Conservation (phyloP, 164 flowering plant genomes). For the Annona cherimola region DNA sequence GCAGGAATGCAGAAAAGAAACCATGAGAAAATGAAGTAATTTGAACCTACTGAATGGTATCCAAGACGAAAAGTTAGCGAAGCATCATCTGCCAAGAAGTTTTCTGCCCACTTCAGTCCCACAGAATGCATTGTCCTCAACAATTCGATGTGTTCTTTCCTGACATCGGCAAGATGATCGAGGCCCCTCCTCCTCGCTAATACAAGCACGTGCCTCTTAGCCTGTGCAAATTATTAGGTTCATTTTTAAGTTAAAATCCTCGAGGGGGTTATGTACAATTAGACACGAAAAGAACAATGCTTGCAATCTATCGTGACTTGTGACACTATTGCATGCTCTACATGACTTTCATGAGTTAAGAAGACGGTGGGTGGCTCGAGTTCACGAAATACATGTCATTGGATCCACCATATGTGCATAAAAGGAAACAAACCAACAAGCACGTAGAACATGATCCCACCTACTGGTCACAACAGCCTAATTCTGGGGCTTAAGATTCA, state of each 20-base stretch:
- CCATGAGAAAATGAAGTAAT: background rate
- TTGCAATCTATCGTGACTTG: too few relatives aligned
- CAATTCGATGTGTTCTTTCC: slow-evolving; percentile 51
- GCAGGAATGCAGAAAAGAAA: background rate
- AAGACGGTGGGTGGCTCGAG: background rate
- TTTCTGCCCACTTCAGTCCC: slow-evolving; percentile 69
- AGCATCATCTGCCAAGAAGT: slow-evolving; percentile 51
- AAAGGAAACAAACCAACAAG: background rate
- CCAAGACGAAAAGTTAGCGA: slow-evolving; percentile 80
- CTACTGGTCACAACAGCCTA: background rate
- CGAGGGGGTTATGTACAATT: too few relatives aligned
- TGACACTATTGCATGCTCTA: too few relatives aligned
- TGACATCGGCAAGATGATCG: slow-evolving; percentile 63
- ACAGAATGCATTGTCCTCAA: slow-evolving; percentile 60
- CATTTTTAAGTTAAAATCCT: background rate
- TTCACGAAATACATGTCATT: background rate
- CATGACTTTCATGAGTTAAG: too few relatives aligned
- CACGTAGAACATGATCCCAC: background rate
- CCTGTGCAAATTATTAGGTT: slow-evolving; percentile 36
- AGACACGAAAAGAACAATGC: too few relatives aligned
- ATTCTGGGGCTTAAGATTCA: background rate
- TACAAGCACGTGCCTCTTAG: slow-evolving; percentile 64
- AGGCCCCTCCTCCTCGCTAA: slow-evolving; percentile 67
- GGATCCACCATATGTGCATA: background rate
- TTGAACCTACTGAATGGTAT: slow-evolving; percentile 71